Percentiles rank a stretch among this genome's conserved stretches.
These are phyloP conservation scores for Kandelia obovata DNA, from an alignment of 345 rosid species.

Conservation along the genomic window DNA sequence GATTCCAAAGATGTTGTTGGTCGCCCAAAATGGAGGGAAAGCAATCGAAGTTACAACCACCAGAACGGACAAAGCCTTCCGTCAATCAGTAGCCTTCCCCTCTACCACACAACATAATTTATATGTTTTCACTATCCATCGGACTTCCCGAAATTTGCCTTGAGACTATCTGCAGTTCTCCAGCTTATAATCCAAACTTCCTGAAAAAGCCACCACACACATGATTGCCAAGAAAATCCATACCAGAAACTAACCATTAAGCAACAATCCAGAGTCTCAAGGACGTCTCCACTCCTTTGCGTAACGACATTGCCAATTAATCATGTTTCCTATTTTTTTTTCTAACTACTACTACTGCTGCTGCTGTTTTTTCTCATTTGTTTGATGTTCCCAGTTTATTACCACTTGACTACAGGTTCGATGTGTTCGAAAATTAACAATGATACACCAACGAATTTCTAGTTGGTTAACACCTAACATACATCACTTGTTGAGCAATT, in stretches of 20 bases:
- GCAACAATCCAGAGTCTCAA: constrained; percentile 68
- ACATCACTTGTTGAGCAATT: too few species aligned
- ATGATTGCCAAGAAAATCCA: constrained; percentile 69
- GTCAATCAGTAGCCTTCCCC: background rate
- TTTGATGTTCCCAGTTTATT: too few species aligned
- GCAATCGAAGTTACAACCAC: background rate
- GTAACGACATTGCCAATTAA: too few species aligned
- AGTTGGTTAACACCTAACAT: too few species aligned
- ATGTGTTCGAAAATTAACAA: too few species aligned
- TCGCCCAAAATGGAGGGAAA: too few species aligned
- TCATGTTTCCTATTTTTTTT: too few species aligned
- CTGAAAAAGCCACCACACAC: constrained; percentile 44
- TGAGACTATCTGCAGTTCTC: background rate
- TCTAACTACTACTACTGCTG: too few species aligned
- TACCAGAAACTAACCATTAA: constrained; percentile 67
- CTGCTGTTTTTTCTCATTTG: too few species aligned
- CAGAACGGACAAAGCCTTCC: background rate
- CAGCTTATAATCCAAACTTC: constrained; percentile 19
- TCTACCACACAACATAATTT: background rate
- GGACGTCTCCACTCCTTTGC: constrained; percentile 7
- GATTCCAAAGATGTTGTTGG: too few species aligned
- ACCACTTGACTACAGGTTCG: too few species aligned
- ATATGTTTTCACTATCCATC: background rate
- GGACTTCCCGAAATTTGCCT: background rate
- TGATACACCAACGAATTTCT: too few species aligned